Evolutionary conservation across 176 grass and related monocot species (phyloP).

Genomic region (Phragmites australis): DNA sequence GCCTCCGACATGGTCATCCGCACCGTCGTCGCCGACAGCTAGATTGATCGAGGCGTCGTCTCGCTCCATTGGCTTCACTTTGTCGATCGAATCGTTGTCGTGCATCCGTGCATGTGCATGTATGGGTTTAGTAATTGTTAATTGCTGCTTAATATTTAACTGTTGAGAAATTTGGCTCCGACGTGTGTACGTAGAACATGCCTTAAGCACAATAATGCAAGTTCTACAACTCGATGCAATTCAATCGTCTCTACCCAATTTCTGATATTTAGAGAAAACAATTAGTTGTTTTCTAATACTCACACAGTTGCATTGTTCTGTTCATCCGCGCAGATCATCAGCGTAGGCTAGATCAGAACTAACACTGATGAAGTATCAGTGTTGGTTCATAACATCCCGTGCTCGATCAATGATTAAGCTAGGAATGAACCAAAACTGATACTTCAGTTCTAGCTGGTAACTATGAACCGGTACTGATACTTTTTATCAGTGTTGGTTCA

Average conservation of each 20-base stretch:
- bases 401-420: no score
- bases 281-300: no score
- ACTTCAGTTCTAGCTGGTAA: no score
- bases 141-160: constrained; percentile 8
- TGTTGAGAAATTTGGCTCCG: neutral
- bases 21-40: constrained; percentile 39
- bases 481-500: no score
- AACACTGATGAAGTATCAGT: no score
- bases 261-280: neutral
- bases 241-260: neutral
- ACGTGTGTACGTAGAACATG: neutral
- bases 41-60: neutral
- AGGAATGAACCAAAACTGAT: no score
- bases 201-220: neutral
- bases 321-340: no score
- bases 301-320: no score
- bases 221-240: neutral
- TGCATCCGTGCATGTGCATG: neutral
- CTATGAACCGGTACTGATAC: no score
- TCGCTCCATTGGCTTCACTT: neutral
- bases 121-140: neutral
- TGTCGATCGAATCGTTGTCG: neutral
- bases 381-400: no score
- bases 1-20: constrained; percentile 40
- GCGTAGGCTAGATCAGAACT: no score